Conservation (phyloP, 2,329 filamentous ascomycete genomes). For the Aspergillus novofumigatus region DNA sequence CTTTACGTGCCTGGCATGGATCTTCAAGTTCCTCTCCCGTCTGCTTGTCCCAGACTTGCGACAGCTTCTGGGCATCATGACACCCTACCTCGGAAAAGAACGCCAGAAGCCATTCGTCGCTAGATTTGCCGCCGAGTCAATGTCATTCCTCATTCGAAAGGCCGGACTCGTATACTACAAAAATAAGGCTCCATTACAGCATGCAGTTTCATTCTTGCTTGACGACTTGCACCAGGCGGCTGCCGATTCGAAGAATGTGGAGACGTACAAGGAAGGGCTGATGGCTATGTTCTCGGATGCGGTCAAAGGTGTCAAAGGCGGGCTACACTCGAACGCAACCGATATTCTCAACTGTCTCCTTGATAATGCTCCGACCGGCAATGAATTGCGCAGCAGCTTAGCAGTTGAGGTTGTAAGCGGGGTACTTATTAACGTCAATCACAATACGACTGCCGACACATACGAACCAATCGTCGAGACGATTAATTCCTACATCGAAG, state of each 20-base stretch:
- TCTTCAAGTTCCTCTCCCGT: constrained; percentile 94
- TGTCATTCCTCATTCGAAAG: constrained; percentile 91
- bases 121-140: constrained; percentile 87
- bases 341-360: constrained; percentile 52
- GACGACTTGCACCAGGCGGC: constrained; percentile 55
- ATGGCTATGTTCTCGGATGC: constrained; percentile 92
- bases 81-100: constrained; percentile 76
- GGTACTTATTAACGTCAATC: constrained; percentile 73
- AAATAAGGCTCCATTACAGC: constrained; percentile 62
- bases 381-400: constrained; percentile 25
- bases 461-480: constrained; percentile 65
- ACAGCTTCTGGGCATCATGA: constrained; percentile 78
- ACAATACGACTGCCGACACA: constrained; percentile 71
- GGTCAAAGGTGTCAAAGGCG: constrained; percentile 57
- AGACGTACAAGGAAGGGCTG: constrained; percentile 75
- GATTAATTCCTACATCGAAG: constrained; percentile 51
- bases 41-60: constrained; percentile 80
- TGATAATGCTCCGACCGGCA: constrained; percentile 26
- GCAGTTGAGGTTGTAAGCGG: constrained; percentile 66
- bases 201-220: constrained; percentile 68
- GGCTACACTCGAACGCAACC: constrained; percentile 54
- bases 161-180: constrained; percentile 73
- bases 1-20: constrained; percentile 86
- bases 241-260: constrained; percentile 31
- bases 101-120: constrained; percentile 82